Evolutionary conservation across 495 filamentous ascomycete species (phyloP).

Genomic region (Arthonia radiata): DNA sequence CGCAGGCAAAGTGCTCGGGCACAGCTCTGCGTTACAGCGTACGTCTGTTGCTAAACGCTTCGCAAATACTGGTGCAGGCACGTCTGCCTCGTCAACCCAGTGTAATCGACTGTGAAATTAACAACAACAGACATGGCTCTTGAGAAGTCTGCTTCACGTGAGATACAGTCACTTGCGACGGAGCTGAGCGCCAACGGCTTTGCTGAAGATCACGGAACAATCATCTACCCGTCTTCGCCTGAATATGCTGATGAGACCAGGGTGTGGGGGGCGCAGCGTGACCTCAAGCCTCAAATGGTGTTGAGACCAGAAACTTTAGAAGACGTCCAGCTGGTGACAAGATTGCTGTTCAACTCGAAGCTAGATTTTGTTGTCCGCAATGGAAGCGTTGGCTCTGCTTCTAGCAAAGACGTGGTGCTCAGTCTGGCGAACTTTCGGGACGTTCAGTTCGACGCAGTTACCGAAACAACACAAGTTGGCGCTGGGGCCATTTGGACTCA

Average conservation of each 20-base stretch:
- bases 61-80: too few species aligned
- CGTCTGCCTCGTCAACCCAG: too few species aligned
- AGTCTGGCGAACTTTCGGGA: conserved; percentile 10
- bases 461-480: conserved; percentile 8
- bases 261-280: conserved; percentile 8
- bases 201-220: too few species aligned
- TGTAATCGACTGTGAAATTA: too few species aligned
- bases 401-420: conserved; percentile 9
- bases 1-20: too few species aligned
- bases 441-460: conserved; percentile 8
- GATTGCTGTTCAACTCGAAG: conserved; percentile 7
- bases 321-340: conserved; percentile 8
- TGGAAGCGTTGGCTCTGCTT: conserved; percentile 10
- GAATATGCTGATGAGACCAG: conserved; percentile 3
- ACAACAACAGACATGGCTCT: too few species aligned
- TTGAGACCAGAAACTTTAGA: conserved; percentile 7
- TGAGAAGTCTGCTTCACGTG: too few species aligned
- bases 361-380: conserved; percentile 12
- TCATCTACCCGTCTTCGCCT: conserved; percentile 3
- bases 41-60: too few species aligned
- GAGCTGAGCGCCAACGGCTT: too few species aligned
- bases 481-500: conserved; percentile 10
- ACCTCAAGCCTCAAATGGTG: conserved; percentile 9
- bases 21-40: too few species aligned
- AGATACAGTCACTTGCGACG: too few species aligned